Evolutionary conservation across 306 rosid species (phyloP).

Genomic region (Albizia julibrissin): DNA sequence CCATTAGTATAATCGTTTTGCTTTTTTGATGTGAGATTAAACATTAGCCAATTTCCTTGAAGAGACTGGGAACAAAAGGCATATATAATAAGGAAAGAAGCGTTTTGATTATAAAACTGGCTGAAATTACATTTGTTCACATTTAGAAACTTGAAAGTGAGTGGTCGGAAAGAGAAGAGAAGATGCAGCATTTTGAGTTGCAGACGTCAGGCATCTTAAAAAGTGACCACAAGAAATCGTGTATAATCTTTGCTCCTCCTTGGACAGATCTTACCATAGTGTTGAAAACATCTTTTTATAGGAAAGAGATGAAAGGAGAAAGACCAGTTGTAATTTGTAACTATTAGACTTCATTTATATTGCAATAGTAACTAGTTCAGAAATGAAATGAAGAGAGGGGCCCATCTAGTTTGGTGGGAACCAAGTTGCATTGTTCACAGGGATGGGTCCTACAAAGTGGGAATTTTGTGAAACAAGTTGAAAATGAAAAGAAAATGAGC

Average conservation of each 20-base stretch:
- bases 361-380: neutral
- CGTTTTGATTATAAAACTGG: neutral
- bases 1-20: neutral
- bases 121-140: neutral
- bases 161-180: neutral
- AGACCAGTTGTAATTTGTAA: neutral
- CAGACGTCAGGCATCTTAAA: neutral
- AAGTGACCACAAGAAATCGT: neutral
- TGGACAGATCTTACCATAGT: neutral
- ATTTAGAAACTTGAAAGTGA: neutral
- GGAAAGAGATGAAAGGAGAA: neutral
- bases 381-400: neutral
- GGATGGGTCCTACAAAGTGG: neutral
- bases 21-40: too few species aligned
- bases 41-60: neutral
- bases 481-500: neutral
- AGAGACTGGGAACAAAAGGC: neutral
- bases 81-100: neutral
- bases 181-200: neutral
- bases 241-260: neutral
- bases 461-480: neutral
- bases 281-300: neutral
- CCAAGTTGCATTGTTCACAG: neutral
- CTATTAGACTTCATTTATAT: too few species aligned
- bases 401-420: neutral